Percentiles rank a stretch among this genome's conserved stretches.
Evolutionary conservation across 306 rosid genomes (phyloP).

Genomic region (Potentilla sterilis): DNA sequence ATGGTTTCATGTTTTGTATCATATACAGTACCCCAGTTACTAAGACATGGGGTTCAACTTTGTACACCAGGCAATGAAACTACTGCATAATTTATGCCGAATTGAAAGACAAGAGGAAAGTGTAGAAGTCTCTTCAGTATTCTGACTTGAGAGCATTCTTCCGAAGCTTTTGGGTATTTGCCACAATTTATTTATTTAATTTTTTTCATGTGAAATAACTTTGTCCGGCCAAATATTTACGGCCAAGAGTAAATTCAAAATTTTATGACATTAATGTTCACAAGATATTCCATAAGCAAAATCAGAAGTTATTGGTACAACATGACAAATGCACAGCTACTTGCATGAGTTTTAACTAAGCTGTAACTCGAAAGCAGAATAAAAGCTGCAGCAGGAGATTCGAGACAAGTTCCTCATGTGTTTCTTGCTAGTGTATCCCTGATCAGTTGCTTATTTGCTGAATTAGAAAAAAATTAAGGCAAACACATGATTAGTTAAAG

Average conservation of each 20-base stretch:
- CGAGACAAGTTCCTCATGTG: conserved; percentile 15
- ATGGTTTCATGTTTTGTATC: neutral
- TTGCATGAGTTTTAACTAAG: neutral
- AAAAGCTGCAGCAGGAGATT: neutral
- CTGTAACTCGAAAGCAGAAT: neutral
- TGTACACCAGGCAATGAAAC: neutral
- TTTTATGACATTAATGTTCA: conserved; percentile 1
- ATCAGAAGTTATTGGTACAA: conserved; percentile 15
- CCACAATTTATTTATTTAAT: neutral
- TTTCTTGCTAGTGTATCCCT: conserved; percentile 43
- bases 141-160: neutral
- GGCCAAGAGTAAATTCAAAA: neutral
- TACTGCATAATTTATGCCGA: neutral
- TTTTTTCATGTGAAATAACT: neutral
- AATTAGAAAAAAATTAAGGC: neutral
- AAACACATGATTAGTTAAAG: neutral
- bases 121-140: neutral
- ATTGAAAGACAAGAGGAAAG: neutral
- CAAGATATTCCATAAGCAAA: neutral
- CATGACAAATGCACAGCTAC: conserved; percentile 1
- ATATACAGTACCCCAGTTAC: neutral
- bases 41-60: neutral
- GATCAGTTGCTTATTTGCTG: conserved; percentile 65
- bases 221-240: conserved; percentile 2
- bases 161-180: neutral